A percentile compares a stretch with the other conserved stretches of the same genome.
These are phyloP conservation scores for Ophiobolus disseminans DNA, from an alignment of 2,329 filamentous ascomycete genomes.

Conservation along the genomic window DNA sequence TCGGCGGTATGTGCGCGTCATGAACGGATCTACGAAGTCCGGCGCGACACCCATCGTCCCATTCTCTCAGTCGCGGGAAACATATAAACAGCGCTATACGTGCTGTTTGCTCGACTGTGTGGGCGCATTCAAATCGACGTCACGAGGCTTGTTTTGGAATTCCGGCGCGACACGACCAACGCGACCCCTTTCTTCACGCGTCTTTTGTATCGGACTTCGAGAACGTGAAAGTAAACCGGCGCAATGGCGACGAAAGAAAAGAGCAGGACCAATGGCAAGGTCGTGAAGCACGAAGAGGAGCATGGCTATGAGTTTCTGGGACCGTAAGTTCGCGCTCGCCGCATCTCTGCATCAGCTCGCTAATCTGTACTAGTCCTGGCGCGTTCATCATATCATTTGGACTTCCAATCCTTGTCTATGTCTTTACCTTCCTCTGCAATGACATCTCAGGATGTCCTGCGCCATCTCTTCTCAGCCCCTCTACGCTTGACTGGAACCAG, in stretches of 20 bases:
- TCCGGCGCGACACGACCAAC: conserved; percentile 8
- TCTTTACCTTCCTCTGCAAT: conserved; percentile 87
- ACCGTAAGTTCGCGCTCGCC: conserved; percentile 40
- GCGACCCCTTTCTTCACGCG: conserved; percentile 22
- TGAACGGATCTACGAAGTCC: conserved; percentile 28
- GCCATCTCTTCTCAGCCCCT: conserved; percentile 77
- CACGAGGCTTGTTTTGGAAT: not conserved
- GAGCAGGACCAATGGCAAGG: conserved; percentile 9
- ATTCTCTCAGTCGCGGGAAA: conserved; percentile 13
- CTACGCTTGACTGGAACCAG: conserved; percentile 71
- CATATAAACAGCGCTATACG: conserved; percentile 14
- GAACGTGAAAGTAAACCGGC: conserved; percentile 6
- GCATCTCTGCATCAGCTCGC: conserved; percentile 5
- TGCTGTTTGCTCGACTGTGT: conserved; percentile 1
- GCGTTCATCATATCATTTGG: conserved; percentile 79
- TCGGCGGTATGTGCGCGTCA: conserved; percentile 30
- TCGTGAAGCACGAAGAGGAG: conserved; percentile 31
- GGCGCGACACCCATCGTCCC: conserved; percentile 24
- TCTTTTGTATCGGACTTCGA: conserved; percentile 10
- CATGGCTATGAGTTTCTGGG: conserved; percentile 52
- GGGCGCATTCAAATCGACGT: conserved; percentile 6
- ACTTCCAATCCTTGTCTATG: conserved; percentile 79
- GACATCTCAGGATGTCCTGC: conserved; percentile 90
- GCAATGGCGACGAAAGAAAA: conserved; percentile 40
- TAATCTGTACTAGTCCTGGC: conserved; percentile 65